Evolutionary conservation across 2,329 filamentous ascomycete genomes (phyloP).

Genomic region (Acephala macrosclerotiorum): DNA sequence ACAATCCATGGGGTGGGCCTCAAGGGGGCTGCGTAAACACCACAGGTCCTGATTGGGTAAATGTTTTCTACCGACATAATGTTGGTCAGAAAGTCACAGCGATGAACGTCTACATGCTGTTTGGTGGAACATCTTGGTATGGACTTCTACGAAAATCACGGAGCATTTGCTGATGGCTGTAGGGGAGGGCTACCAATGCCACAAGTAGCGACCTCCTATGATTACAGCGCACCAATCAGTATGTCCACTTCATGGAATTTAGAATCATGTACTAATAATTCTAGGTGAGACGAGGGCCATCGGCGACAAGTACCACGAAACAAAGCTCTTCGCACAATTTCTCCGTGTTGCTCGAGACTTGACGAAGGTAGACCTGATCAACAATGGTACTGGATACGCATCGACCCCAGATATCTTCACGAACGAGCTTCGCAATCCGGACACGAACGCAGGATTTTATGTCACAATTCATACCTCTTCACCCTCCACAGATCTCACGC

Average conservation of each 20-base stretch:
- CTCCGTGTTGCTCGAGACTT: conserved; percentile 64
- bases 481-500: conserved; percentile 56
- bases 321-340: conserved; percentile 67
- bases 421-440: conserved; percentile 64
- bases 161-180: neutral
- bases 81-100: conserved; percentile 66
- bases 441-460: conserved; percentile 65
- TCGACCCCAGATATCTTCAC: conserved; percentile 59
- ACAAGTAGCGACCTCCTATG: conserved; percentile 66
- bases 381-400: conserved; percentile 57
- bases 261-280: conserved; percentile 1
- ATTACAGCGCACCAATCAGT: conserved; percentile 66
- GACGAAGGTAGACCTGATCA: conserved; percentile 59
- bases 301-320: conserved; percentile 67
- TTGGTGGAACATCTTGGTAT: conserved; percentile 67
- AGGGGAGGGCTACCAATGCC: conserved; percentile 61
- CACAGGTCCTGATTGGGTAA: conserved; percentile 65
- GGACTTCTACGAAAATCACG: neutral
- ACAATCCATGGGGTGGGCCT: conserved; percentile 68
- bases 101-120: conserved; percentile 70
- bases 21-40: conserved; percentile 51
- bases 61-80: conserved; percentile 69
- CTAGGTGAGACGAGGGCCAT: conserved; percentile 51
- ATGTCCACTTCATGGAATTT: neutral
- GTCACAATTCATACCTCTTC: conserved; percentile 63